Evolutionary conservation across 768 basidiomycete species (phyloP).

Genomic region (Gloeophyllum trabeum): DNA sequence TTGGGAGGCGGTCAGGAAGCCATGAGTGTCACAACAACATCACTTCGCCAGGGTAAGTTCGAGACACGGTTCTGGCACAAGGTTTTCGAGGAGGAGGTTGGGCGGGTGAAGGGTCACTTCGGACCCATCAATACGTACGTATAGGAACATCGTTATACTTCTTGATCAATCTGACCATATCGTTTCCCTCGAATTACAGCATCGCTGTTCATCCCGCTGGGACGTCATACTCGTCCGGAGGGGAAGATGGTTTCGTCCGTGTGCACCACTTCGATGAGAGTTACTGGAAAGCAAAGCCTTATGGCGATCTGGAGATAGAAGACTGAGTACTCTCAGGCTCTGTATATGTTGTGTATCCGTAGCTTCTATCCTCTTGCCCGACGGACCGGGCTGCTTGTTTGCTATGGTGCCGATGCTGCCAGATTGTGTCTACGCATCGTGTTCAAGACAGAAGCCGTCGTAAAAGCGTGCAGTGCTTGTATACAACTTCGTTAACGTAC

Average conservation of each 20-base stretch:
- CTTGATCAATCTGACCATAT: constrained; percentile 3
- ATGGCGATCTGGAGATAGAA: constrained; percentile 76
- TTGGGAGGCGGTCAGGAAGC: constrained; percentile 98
- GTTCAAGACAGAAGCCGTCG: too few species aligned
- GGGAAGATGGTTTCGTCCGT: constrained; percentile 92
- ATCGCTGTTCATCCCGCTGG: constrained; percentile 90
- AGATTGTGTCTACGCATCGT: too few species aligned
- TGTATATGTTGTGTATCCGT: too few species aligned
- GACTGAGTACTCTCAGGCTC: too few species aligned
- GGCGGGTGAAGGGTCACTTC: constrained; percentile 95
- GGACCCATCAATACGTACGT: constrained; percentile 93
- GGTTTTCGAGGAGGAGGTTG: constrained; percentile 92
- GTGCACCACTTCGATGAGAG: constrained; percentile 92
- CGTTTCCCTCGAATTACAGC: too few species aligned
- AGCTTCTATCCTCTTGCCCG: too few species aligned
- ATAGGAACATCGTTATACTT: background rate
- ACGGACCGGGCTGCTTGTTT: too few species aligned
- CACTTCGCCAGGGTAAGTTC: constrained; percentile 89
- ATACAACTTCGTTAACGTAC: too few species aligned
- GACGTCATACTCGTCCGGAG: constrained; percentile 83
- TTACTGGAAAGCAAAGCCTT: constrained; percentile 87
- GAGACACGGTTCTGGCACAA: constrained; percentile 99
- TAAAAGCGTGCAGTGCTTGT: too few species aligned
- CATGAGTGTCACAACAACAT: constrained; percentile 94
- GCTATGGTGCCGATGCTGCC: too few species aligned